Evolutionary conservation across 495 filamentous ascomycete genomes (phyloP).

Genomic region (Neurospora sp.): DNA sequence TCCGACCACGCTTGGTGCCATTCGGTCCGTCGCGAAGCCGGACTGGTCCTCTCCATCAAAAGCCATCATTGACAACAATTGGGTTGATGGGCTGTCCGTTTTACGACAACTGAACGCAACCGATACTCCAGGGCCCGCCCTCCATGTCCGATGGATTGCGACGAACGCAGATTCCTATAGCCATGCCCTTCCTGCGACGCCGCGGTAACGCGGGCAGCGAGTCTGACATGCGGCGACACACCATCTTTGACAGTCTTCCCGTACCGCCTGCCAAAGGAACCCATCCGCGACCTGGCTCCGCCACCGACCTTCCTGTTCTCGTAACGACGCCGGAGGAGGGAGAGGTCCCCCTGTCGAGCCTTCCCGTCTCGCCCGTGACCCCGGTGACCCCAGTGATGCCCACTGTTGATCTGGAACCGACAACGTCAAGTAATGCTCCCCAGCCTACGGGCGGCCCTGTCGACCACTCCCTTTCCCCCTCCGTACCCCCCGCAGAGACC

Average conservation of each 20-base stretch:
- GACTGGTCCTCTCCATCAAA: not conserved
- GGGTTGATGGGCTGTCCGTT: not conserved
- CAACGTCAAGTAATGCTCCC: conserved; percentile 9
- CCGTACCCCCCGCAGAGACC: conserved; percentile 34
- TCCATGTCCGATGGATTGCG: conserved; percentile 26
- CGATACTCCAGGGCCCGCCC: not conserved
- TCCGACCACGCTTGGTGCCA: not conserved
- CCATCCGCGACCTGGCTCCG: conserved; percentile 7
- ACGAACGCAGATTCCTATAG: conserved; percentile 26
- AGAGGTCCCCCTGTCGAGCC: conserved; percentile 6
- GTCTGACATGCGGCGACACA: conserved; percentile 38
- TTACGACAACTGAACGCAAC: not conserved
- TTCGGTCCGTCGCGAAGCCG: not conserved
- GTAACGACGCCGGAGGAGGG: conserved; percentile 10
- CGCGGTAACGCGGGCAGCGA: conserved; percentile 41
- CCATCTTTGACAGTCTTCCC: conserved; percentile 25
- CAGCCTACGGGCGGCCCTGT: conserved; percentile 19
- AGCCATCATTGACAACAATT: not conserved
- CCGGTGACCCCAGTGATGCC: not conserved
- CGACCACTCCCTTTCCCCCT: conserved; percentile 25
- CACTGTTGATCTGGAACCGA: not conserved
- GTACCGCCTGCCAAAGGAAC: conserved; percentile 19
- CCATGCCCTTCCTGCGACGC: conserved; percentile 42
- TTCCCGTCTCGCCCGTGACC: conserved; percentile 10
- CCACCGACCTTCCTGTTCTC: conserved; percentile 16